Evolutionary conservation across 2,329 filamentous ascomycete species (phyloP).

Genomic region (Xylaria sp.): DNA sequence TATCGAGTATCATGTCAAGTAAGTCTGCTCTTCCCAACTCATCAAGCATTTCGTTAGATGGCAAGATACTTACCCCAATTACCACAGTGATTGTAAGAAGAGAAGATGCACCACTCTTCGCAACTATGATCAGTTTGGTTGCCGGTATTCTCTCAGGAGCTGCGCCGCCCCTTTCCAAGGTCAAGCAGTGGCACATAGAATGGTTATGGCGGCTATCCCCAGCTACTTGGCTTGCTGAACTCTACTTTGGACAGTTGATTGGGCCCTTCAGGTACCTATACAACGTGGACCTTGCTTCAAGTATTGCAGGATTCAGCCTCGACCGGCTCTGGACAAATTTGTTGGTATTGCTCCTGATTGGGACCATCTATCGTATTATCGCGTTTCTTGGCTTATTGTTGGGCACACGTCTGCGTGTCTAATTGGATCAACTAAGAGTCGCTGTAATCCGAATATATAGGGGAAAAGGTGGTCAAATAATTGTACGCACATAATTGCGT

Average conservation of each 20-base stretch:
- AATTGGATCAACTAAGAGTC: neutral
- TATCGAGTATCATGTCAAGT: constrained; percentile 61
- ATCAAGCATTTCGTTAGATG: too few relatives aligned
- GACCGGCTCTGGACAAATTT: constrained; percentile 58
- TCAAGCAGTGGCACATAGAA: constrained; percentile 61
- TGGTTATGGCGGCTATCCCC: constrained; percentile 66
- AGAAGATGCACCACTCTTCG: constrained; percentile 66
- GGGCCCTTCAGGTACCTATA: constrained; percentile 62
- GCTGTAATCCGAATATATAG: neutral
- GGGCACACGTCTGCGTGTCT: constrained; percentile 49
- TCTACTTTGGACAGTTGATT: constrained; percentile 64
- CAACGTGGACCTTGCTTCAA: constrained; percentile 57
- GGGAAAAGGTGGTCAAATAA: neutral
- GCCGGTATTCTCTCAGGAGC: constrained; percentile 65
- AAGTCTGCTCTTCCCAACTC: constrained; percentile 1
- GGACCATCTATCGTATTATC: constrained; percentile 56
- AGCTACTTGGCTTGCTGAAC: constrained; percentile 65
- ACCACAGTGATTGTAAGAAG: constrained; percentile 58
- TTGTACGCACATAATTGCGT: neutral
- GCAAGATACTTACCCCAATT: constrained; percentile 5
- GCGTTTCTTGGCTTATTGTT: constrained; percentile 55
- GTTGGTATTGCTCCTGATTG: constrained; percentile 55
- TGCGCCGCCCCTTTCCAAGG: constrained; percentile 60
- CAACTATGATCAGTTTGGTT: constrained; percentile 64
- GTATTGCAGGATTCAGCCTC: constrained; percentile 57